These are phyloP conservation scores for Tetrapisispora fleetii DNA, from an alignment of 805 yeast genomes.

Conservation along the genomic window DNA sequence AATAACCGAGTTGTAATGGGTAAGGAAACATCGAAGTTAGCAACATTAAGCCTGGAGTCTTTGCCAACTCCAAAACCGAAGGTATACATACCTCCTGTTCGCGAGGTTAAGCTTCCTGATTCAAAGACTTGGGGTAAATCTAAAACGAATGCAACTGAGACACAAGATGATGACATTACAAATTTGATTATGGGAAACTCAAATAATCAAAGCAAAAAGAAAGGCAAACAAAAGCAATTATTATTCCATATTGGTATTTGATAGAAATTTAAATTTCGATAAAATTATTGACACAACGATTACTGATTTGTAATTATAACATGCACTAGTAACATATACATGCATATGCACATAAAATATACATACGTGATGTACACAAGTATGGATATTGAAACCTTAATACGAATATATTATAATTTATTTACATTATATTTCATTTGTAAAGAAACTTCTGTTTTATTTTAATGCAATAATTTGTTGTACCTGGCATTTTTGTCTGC, in stretches of 20 bases:
- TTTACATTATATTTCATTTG: neutral
- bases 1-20: neutral
- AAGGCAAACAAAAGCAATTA: slow-evolving; percentile 42
- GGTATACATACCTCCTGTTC: slow-evolving; percentile 47
- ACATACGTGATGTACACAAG: too few relatives aligned
- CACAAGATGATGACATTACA: slow-evolving; percentile 6
- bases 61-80: slow-evolving; percentile 30
- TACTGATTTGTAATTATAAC: neutral
- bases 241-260: slow-evolving; percentile 43
- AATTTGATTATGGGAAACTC: slow-evolving; percentile 3
- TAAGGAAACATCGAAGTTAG: slow-evolving; percentile 10
- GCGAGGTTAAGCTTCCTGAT: slow-evolving; percentile 31
- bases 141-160: neutral
- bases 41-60: slow-evolving; percentile 38
- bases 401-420: too few relatives aligned
- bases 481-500: slow-evolving; percentile 52
- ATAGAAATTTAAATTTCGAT: neutral
- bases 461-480: slow-evolving; percentile 41
- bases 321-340: too few relatives aligned
- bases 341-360: too few relatives aligned
- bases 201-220: slow-evolving; percentile 25
- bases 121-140: slow-evolving; percentile 31
- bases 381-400: too few relatives aligned
- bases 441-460: neutral
- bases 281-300: neutral